Evolutionary conservation across 352 stramenopile species (phyloP).

Genomic region (Phytopythium ostracodes): DNA sequence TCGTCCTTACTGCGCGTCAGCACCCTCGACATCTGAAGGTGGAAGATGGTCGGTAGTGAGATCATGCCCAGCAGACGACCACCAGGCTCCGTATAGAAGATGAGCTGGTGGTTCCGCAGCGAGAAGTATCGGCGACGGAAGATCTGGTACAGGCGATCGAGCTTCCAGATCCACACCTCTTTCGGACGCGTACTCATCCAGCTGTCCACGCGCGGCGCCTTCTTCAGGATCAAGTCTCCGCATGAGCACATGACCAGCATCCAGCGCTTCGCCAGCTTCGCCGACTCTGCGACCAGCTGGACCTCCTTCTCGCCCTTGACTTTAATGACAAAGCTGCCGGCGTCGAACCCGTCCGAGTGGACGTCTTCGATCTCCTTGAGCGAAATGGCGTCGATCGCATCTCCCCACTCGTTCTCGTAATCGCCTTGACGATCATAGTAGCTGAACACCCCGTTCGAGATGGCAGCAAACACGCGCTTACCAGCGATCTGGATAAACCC

Average conservation of each 20-base stretch:
- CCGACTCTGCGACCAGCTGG: slow-evolving; percentile 64
- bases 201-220: slow-evolving; percentile 53
- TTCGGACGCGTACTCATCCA: slow-evolving; percentile 77
- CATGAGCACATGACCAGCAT: slow-evolving; percentile 90
- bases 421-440: slow-evolving; percentile 85
- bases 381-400: slow-evolving; percentile 78
- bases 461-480: slow-evolving; percentile 62
- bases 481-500: slow-evolving; percentile 66
- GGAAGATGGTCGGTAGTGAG: slow-evolving; percentile 75
- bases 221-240: slow-evolving; percentile 71
- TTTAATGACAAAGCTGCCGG: slow-evolving; percentile 74
- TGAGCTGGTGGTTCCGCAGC: slow-evolving; percentile 77
- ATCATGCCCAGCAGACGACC: slow-evolving; percentile 73
- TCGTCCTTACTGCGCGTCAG: slow-evolving; percentile 57
- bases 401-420: slow-evolving; percentile 80
- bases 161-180: slow-evolving; percentile 86
- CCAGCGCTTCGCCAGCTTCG: slow-evolving; percentile 71
- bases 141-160: slow-evolving; percentile 82
- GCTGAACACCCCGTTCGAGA: slow-evolving; percentile 81
- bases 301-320: slow-evolving; percentile 70
- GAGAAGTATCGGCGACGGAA: slow-evolving; percentile 82
- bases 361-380: slow-evolving; percentile 77
- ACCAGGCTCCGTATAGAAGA: slow-evolving; percentile 70
- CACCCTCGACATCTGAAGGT: slow-evolving; percentile 79
- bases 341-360: slow-evolving; percentile 65